A percentile compares a stretch with the other conserved stretches of the same genome.
Conservation (phyloP, 441 rosid genomes). For the Adansonia madagascariensis region DNA sequence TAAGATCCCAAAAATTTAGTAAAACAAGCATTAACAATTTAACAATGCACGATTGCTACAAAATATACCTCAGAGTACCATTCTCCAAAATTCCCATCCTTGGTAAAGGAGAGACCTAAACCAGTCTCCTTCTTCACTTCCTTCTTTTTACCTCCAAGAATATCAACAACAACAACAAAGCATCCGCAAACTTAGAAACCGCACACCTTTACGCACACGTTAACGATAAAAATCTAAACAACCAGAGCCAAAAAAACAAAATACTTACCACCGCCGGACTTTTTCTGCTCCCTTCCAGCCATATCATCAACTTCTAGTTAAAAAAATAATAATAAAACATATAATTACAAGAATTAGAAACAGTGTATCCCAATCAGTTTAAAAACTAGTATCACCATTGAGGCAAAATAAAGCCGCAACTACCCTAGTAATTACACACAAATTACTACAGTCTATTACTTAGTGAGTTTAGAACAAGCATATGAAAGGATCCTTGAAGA, state of each 20-base stretch:
- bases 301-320: slow-evolving; percentile 11
- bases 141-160: slow-evolving; percentile 55
- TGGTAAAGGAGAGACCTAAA: slow-evolving; percentile 60
- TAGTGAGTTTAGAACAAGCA: neutral
- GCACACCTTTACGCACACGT: neutral
- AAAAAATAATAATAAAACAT: neutral
- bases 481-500: neutral
- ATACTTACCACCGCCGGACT: slow-evolving; percentile 13
- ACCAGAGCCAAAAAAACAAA: neutral
- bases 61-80: slow-evolving; percentile 73
- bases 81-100: slow-evolving; percentile 77
- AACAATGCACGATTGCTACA: neutral
- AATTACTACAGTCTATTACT: neutral
- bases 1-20: neutral
- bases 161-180: neutral
- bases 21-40: neutral
- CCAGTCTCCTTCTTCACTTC: slow-evolving; percentile 81
- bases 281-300: slow-evolving; percentile 27
- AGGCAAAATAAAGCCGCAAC: neutral
- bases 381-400: neutral
- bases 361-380: slow-evolving; percentile 3
- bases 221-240: neutral
- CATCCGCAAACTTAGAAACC: slow-evolving; percentile 16
- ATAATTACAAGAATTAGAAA: neutral
- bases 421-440: neutral